These are phyloP conservation scores for Jatropha multifida DNA, from an alignment of 441 rosid species.

Conservation along the genomic window DNA sequence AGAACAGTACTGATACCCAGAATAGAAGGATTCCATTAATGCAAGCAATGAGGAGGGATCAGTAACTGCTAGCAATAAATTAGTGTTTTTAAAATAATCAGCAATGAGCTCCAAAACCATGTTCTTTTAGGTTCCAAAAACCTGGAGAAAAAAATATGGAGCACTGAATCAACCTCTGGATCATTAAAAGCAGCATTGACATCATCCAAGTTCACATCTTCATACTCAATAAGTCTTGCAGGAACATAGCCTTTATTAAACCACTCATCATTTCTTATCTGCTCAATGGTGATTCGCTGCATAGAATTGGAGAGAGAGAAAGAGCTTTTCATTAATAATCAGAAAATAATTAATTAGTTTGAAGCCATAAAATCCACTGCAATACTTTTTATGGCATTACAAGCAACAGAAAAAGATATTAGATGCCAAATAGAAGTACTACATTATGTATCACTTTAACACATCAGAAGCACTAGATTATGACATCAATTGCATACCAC, in stretches of 20 bases:
- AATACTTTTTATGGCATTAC: background rate
- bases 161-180: constrained; percentile 59
- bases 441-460: background rate
- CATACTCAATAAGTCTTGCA: constrained; percentile 70
- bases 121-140: background rate
- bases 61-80: background rate
- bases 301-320: background rate
- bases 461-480: constrained; percentile 3
- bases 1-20: background rate
- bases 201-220: constrained; percentile 93
- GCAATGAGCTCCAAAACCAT: background rate
- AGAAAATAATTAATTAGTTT: constrained; percentile 12
- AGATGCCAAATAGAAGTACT: constrained; percentile 5
- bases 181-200: constrained; percentile 91
- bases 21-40: background rate
- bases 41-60: background rate
- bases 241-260: constrained; percentile 66
- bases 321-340: constrained; percentile 25
- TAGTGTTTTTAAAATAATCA: constrained; percentile 7
- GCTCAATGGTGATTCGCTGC: constrained; percentile 86
- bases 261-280: constrained; percentile 86
- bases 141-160: background rate
- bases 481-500: background rate
- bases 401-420: constrained; percentile 7
- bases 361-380: constrained; percentile 6